These are phyloP conservation scores for Tricholoma flavovirens DNA, from an alignment of 768 basidiomycete genomes.

Conservation along the genomic window DNA sequence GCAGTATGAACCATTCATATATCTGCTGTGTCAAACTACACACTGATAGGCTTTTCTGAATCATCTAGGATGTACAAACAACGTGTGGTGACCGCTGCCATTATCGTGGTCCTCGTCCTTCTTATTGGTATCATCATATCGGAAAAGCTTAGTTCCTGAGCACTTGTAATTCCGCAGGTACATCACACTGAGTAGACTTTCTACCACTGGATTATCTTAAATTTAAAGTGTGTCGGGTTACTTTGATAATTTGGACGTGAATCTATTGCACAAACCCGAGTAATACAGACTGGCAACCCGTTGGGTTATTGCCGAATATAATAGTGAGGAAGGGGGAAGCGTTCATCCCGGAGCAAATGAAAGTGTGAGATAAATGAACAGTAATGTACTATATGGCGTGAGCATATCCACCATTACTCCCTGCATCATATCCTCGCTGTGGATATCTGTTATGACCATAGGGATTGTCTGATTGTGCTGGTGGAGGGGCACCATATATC, in stretches of 20 bases:
- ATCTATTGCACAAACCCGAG: slow-evolving; percentile 7
- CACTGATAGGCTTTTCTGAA: slow-evolving; percentile 31
- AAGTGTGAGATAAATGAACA: slow-evolving; percentile 13
- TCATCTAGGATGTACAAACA: slow-evolving; percentile 94
- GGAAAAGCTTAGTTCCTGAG: slow-evolving; percentile 56
- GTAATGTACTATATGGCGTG: slow-evolving; percentile 25
- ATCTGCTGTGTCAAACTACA: slow-evolving; percentile 10
- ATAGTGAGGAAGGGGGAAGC: slow-evolving; percentile 2
- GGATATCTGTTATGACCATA: slow-evolving; percentile 16
- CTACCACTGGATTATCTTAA: not conserved
- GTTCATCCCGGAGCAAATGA: slow-evolving; percentile 1
- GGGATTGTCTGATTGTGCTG: slow-evolving; percentile 9
- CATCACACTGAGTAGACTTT: not conserved
- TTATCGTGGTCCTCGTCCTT: slow-evolving; percentile 78
- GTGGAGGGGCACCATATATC: slow-evolving; percentile 1
- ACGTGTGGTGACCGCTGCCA: slow-evolving; percentile 78
- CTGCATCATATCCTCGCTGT: slow-evolving; percentile 27
- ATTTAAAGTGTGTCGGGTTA: not conserved
- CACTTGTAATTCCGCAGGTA: not conserved
- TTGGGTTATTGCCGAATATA: not conserved
- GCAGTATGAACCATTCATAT: slow-evolving; percentile 51
- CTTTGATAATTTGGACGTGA: not conserved
- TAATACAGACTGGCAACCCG: slow-evolving; percentile 14
- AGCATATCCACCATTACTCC: slow-evolving; percentile 23
- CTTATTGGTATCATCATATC: slow-evolving; percentile 80